Percentiles rank a stretch among this genome's conserved stretches.
Conservation (phyloP, 106 monocot genomes). For the Alisma plantagoaquatica region DNA sequence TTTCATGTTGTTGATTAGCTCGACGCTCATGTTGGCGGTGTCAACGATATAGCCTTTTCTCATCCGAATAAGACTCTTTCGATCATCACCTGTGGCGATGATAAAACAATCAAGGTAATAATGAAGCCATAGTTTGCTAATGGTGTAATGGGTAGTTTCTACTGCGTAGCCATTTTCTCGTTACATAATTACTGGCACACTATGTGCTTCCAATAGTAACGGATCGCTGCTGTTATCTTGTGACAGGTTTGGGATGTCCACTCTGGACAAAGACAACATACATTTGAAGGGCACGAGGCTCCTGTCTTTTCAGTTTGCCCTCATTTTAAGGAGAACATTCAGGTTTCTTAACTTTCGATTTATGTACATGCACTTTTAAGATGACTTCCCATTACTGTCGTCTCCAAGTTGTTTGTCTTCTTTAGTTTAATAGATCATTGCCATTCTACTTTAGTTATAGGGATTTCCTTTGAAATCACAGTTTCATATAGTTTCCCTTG, state of each 20-base stretch:
- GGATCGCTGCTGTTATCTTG: background rate
- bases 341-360: constrained; percentile 25
- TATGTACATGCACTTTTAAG: background rate
- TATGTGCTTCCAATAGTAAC: too few species aligned
- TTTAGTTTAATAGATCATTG: background rate
- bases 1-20: too few species aligned
- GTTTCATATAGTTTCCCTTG: constrained; percentile 9
- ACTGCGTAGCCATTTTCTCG: constrained; percentile 72
- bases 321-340: constrained; percentile 73
- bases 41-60: constrained; percentile 96
- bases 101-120: constrained; percentile 65
- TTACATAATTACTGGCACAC: background rate
- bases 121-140: background rate
- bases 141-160: too few species aligned
- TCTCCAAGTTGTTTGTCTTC: too few species aligned
- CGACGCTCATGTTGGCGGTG: constrained; percentile 76
- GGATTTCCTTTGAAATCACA: background rate
- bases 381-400: background rate
- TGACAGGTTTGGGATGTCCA: constrained; percentile 65
- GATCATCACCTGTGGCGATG: constrained; percentile 78
- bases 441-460: too few species aligned
- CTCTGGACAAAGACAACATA: constrained; percentile 53
- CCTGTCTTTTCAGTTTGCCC: constrained; percentile 75
- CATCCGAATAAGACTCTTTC: constrained; percentile 83
- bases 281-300: constrained; percentile 76